Conservation (phyloP, 371 early-diverging fungal genomes). For the Coemansia sp. region DNA sequence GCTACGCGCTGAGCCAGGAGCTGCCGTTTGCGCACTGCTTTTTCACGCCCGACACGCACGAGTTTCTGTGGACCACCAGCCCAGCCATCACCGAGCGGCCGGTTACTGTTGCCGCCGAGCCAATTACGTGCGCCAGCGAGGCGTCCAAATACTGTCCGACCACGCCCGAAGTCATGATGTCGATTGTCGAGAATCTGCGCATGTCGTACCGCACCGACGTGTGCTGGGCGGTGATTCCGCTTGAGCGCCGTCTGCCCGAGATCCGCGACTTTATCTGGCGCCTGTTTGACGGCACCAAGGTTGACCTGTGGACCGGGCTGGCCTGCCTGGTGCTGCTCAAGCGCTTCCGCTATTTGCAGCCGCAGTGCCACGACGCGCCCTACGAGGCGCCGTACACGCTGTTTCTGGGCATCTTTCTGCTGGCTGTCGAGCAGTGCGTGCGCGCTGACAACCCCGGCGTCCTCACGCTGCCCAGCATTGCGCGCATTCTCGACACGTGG, state of each 20-base stretch:
- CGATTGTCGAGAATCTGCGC: slow-evolving; percentile 24
- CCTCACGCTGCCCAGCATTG: slow-evolving; percentile 7
- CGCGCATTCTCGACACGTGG: slow-evolving; percentile 16
- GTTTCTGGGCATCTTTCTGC: slow-evolving; percentile 35
- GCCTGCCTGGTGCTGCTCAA: slow-evolving; percentile 26
- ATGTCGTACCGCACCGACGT: slow-evolving; percentile 19
- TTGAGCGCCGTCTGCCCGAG: slow-evolving; percentile 29
- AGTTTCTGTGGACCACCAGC: slow-evolving; percentile 12
- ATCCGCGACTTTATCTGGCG: slow-evolving; percentile 37
- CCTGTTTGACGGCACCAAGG: slow-evolving; percentile 21
- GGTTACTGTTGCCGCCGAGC: slow-evolving; percentile 1
- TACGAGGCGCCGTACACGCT: slow-evolving; percentile 33
- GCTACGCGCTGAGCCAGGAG: slow-evolving; percentile 8
- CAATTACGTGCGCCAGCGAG: not conserved
- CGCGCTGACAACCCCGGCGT: not conserved
- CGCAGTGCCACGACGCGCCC: slow-evolving; percentile 12
- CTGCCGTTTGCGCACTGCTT: slow-evolving; percentile 35
- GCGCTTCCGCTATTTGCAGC: slow-evolving; percentile 10
- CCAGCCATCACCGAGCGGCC: slow-evolving; percentile 7
- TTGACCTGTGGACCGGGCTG: slow-evolving; percentile 32
- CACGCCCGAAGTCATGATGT: slow-evolving; percentile 27
- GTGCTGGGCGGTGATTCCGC: slow-evolving; percentile 16
- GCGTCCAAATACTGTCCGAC: slow-evolving; percentile 11
- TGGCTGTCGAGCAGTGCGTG: slow-evolving; percentile 13
- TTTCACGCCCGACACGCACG: slow-evolving; percentile 18